Percentiles rank a stretch among this genome's conserved stretches.
Evolutionary conservation across 2,329 filamentous ascomycete species (phyloP).

Genomic region (Cordyceps javanica): DNA sequence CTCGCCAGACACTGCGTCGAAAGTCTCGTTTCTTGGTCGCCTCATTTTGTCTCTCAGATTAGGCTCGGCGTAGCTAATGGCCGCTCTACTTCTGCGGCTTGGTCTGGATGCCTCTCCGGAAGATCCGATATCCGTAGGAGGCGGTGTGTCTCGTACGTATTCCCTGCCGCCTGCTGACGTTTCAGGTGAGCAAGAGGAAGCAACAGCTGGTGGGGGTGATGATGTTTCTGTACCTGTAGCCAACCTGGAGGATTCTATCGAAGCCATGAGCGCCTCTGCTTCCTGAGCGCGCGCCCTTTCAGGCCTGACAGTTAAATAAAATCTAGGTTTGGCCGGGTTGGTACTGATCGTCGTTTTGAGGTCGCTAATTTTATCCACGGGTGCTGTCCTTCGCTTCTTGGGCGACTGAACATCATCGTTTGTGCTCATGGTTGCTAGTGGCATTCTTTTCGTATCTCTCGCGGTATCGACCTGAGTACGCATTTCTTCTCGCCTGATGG

Average conservation of each 20-base stretch:
- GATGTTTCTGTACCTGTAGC: conserved; percentile 20
- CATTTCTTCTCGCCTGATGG: conserved; percentile 33
- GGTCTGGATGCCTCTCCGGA: conserved; percentile 54
- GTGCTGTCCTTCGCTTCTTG: conserved; percentile 39
- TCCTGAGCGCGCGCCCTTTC: conserved; percentile 18
- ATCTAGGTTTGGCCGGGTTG: conserved; percentile 23
- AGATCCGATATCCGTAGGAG: conserved; percentile 50
- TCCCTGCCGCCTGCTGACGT: conserved; percentile 30
- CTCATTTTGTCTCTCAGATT: conserved; percentile 80
- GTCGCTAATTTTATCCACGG: conserved; percentile 31
- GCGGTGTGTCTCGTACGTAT: conserved; percentile 48
- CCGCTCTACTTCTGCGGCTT: conserved; percentile 59
- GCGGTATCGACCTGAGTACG: conserved; percentile 25
- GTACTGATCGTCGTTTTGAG: conserved; percentile 30
- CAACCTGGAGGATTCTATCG: neutral
- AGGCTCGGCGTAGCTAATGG: conserved; percentile 76
- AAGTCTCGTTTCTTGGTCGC: conserved; percentile 67
- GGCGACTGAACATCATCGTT: conserved; percentile 56
- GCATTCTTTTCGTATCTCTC: conserved; percentile 33
- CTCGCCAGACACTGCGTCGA: conserved; percentile 66
- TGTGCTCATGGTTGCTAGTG: conserved; percentile 51
- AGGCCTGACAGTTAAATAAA: conserved; percentile 16
- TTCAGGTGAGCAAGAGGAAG: conserved; percentile 45
- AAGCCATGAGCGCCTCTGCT: conserved; percentile 15
- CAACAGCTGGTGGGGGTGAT: conserved; percentile 34